phyloP scores from a whole-genome alignment of 2,329 filamentous ascomycete genomes.

The Cladosporium cucumerinum region DNA sequence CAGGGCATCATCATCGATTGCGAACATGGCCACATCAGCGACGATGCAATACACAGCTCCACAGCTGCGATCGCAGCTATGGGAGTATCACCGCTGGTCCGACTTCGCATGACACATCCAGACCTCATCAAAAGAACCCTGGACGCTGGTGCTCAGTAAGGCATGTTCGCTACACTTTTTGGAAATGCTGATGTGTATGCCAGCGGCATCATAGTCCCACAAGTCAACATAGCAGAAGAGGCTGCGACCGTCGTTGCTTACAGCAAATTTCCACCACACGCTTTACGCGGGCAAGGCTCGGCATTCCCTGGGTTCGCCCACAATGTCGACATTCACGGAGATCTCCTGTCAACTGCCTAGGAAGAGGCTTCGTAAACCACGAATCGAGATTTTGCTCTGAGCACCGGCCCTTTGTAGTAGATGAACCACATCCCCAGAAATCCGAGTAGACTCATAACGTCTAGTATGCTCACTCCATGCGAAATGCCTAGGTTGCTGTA shows the following conservation, averaged over 20 bases:
- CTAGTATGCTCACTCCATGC: conserved; percentile 46
- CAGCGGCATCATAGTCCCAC: conserved; percentile 46
- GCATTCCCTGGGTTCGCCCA: conserved; percentile 38
- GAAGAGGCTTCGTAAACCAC: not conserved
- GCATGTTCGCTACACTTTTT: conserved; percentile 30
- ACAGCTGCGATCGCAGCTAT: conserved; percentile 44
- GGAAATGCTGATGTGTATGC: not conserved
- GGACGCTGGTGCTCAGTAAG: conserved; percentile 55
- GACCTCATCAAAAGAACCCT: conserved; percentile 59
- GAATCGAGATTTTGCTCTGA: not conserved
- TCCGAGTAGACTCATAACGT: not conserved
- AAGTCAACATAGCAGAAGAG: conserved; percentile 51
- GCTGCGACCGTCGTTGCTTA: conserved; percentile 47
- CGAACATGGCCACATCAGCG: conserved; percentile 55
- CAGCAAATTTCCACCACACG: conserved; percentile 53
- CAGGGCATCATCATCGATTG: conserved; percentile 56
- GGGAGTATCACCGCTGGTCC: conserved; percentile 40
- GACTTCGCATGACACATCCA: conserved; percentile 51
- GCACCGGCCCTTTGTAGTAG: not conserved
- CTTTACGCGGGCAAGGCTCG: conserved; percentile 52
- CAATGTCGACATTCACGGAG: too few species aligned
- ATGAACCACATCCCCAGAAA: not conserved
- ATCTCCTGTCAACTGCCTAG: too few species aligned
- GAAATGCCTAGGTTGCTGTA: conserved; percentile 59
- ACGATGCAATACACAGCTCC: conserved; percentile 52